Percentiles rank a stretch among this genome's conserved stretches.
Conservation (phyloP, 805 yeast species). For the Sungouiozyma intestinalis region DNA sequence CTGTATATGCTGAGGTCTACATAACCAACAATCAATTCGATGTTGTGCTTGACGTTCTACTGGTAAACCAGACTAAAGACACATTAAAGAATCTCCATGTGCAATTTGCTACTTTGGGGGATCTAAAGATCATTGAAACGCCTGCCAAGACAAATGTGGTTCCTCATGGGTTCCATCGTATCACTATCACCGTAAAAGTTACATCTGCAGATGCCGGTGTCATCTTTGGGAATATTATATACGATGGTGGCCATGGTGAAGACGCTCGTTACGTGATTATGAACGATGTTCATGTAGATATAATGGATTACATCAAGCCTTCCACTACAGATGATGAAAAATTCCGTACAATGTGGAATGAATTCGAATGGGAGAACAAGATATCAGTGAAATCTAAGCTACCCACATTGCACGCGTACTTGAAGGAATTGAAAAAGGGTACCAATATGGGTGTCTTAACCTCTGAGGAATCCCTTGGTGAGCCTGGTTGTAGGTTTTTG, state of each 20-base stretch:
- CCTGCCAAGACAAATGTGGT: constrained; percentile 86
- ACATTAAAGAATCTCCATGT: constrained; percentile 86
- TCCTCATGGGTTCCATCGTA: constrained; percentile 93
- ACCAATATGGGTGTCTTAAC: constrained; percentile 94
- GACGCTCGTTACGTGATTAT: constrained; percentile 84
- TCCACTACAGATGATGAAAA: constrained; percentile 80
- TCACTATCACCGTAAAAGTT: constrained; percentile 84
- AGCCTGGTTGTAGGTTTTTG: constrained; percentile 66
- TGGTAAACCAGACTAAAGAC: constrained; percentile 88
- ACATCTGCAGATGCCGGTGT: constrained; percentile 98
- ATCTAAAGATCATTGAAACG: constrained; percentile 84
- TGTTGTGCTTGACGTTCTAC: constrained; percentile 82
- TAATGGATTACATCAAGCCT: constrained; percentile 95
- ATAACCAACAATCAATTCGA: constrained; percentile 95
- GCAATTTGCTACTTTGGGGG: constrained; percentile 94
- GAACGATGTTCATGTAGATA: constrained; percentile 90
- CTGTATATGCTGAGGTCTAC: constrained; percentile 95
- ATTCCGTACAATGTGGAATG: constrained; percentile 98
- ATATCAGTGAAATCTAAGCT: constrained; percentile 72
- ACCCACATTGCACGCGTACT: constrained; percentile 60
- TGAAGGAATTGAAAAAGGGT: constrained; percentile 56
- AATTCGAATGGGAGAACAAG: constrained; percentile 98
- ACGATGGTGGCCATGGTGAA: constrained; percentile 90
- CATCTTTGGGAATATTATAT: constrained; percentile 91
- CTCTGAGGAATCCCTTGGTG: constrained; percentile 82